Evolutionary conservation across 1,284 basidiomycete genomes (phyloP), one percentile per base, ranked within the genome.

Genomic region (Cystobasidium sp.): DNA sequence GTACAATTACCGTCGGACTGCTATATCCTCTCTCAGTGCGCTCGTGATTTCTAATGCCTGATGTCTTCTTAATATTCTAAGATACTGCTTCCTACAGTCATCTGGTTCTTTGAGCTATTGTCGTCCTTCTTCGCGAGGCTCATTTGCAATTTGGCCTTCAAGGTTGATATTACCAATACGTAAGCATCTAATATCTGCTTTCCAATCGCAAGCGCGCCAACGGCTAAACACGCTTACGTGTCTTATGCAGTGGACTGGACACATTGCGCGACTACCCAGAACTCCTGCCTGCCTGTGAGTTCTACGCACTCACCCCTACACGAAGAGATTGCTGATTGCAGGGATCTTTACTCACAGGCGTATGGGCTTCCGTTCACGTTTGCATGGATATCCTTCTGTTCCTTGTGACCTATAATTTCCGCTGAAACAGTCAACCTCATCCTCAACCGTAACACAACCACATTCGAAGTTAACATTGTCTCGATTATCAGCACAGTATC

Each of bases 1-100:
- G 3, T 87, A 87, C 80, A 87, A 85, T n/a, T 87, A 86, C 76
- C 81, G 81, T 37, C 80, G 87, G 59, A 87, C 86, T 0, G 85
- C 86, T 73, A 81, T 84, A 8, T 86, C 86, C 12, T 85, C 85
- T 6, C 79, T 84, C 10, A 66, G 70, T 73, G 18, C 44, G 70
- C 41, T 41, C n/a, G 20, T 37, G 8, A 16, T 39, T 10, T 18
- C 37, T 44, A 18, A 44, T n/a, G 18, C 20, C n/a, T 24, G 16
- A 10, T 2, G 2, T 31, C 6, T 37, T 22, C 3, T 39, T 20
- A 2, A 22, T 18, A 16, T 37, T 58, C 37, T 20, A 22, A 31
- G 1, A n/a, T 22, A 10, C 31, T 7, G 20, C 41, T 18, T 20
- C 37, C 8, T 6, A 37, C 63, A 73, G 83, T 84, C 10, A 85